Conservation (phyloP, 2,329 filamentous ascomycete genomes). For the Septoria petroselini region DNA sequence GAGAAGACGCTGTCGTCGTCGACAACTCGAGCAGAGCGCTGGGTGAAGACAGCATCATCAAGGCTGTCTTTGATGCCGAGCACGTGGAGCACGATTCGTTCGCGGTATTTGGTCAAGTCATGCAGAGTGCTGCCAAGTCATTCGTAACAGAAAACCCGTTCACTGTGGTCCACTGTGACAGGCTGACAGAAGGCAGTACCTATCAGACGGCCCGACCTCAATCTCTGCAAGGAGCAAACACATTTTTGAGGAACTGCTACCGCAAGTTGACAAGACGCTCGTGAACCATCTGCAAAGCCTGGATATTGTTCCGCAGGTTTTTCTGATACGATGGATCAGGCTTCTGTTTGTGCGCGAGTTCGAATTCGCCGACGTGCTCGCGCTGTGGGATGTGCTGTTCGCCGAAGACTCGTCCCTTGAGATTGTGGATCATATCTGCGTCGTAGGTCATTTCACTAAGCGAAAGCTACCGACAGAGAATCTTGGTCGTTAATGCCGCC, state of each 20-base stretch:
- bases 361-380: slow-evolving; percentile 76
- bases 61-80: slow-evolving; percentile 59
- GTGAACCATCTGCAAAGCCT: slow-evolving; percentile 75
- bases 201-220: slow-evolving; percentile 50
- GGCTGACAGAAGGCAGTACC: slow-evolving; percentile 17
- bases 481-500: neutral
- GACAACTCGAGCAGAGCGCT: slow-evolving; percentile 33
- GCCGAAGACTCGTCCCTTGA: slow-evolving; percentile 77
- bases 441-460: slow-evolving; percentile 45
- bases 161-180: neutral
- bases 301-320: slow-evolving; percentile 93
- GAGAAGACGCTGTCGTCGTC: slow-evolving; percentile 71
- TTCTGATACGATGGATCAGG: slow-evolving; percentile 94
- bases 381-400: slow-evolving; percentile 88
- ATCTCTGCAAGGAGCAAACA: slow-evolving; percentile 83
- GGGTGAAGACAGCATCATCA: slow-evolving; percentile 34
- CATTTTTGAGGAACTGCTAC: slow-evolving; percentile 80
- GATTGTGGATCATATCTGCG: slow-evolving; percentile 84
- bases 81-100: slow-evolving; percentile 92
- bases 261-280: slow-evolving; percentile 77
- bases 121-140: slow-evolving; percentile 72
- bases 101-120: slow-evolving; percentile 76
- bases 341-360: slow-evolving; percentile 93
- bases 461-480: neutral
- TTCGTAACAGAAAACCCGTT: slow-evolving; percentile 50